Conservation (phyloP, 1,284 basidiomycete species). For the Cryptococcus deneoformans region DNA sequence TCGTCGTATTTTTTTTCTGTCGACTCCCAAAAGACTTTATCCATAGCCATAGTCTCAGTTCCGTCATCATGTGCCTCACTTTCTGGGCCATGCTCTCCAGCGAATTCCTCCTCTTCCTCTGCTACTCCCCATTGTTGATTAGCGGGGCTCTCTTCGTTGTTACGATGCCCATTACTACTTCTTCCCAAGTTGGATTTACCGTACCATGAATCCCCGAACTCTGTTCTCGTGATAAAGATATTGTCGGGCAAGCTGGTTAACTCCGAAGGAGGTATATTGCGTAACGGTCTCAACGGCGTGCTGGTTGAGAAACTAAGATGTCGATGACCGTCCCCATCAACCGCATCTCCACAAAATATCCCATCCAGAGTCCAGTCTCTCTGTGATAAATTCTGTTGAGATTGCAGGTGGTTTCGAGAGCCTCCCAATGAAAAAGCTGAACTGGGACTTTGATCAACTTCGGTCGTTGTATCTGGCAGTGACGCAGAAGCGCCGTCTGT, state of each 20-base stretch:
- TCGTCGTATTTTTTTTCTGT: no score
- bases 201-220: slow-evolving; percentile 14
- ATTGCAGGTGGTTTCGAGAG: neutral
- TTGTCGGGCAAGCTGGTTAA: slow-evolving; percentile 30
- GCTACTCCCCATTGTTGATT: slow-evolving; percentile 1
- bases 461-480: no score
- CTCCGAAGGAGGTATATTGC: slow-evolving; percentile 31
- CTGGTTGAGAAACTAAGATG: neutral
- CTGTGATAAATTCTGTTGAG: neutral
- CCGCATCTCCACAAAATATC: neutral
- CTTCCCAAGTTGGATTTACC: neutral
- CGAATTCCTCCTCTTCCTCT: neutral
- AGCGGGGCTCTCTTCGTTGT: slow-evolving; percentile 2
- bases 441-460: neutral
- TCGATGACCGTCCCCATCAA: neutral
- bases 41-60: slow-evolving; percentile 10
- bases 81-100: slow-evolving; percentile 1
- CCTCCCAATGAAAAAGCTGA: no score
- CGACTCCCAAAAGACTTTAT: slow-evolving; percentile 7
- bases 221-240: slow-evolving; percentile 35
- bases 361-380: neutral
- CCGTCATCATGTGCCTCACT: slow-evolving; percentile 2
- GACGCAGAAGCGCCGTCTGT: neutral
- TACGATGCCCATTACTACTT: neutral
- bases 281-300: neutral